Evolutionary conservation across 2,329 filamentous ascomycete species (phyloP), one percentile per base, ranked within the genome.

Genomic region (Coniochaeta hoffmannii): DNA sequence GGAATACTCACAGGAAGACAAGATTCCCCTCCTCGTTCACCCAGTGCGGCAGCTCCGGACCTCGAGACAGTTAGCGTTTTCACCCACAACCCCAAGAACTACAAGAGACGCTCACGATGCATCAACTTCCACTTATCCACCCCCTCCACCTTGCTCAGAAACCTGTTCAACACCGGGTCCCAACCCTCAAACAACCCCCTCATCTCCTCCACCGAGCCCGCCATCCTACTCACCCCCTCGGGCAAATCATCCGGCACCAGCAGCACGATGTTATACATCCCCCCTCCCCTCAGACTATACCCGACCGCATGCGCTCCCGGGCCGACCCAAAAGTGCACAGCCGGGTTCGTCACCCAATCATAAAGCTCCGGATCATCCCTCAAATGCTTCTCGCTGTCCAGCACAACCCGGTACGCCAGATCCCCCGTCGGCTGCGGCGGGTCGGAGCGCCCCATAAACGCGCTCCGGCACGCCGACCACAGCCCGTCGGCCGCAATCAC

Each of bases 61-160:
- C 50, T 53, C n/a, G n/a, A n/a, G n/a, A n/a, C n/a, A n/a, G n/a
- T n/a, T n/a, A n/a, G n/a, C n/a, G n/a, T n/a, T n/a, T 26, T 34
- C 50, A 38, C 17, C 8, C 36, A 22, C n/a, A n/a, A n/a, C n/a
- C n/a, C n/a, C n/a, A n/a, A n/a, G n/a, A n/a, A n/a, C n/a, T n/a
- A n/a, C n/a, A n/a, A 56, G 41, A 11, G 10, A 1, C 11, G 24
- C 31, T 19, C 56, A 74, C 73, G 62, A 56, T 75, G 71, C 80
- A 88, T 84, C 32, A 89, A 66, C 64, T 83, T 86, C 87, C 86
- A 89, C 66, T 88, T 89, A 36, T 83, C 78, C 0, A 88, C 82
- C 1, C 69, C 74, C 35, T 80, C 75, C 0, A 87, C 83, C 44
- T 76, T 74, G 3, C 69, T 68, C 12, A 76, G 59, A 50, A 77